Percentiles rank a stretch among this genome's conserved stretches.
phyloP scores from a whole-genome alignment of 2,329 filamentous ascomycete genomes.

The Penicillium crustosum region DNA sequence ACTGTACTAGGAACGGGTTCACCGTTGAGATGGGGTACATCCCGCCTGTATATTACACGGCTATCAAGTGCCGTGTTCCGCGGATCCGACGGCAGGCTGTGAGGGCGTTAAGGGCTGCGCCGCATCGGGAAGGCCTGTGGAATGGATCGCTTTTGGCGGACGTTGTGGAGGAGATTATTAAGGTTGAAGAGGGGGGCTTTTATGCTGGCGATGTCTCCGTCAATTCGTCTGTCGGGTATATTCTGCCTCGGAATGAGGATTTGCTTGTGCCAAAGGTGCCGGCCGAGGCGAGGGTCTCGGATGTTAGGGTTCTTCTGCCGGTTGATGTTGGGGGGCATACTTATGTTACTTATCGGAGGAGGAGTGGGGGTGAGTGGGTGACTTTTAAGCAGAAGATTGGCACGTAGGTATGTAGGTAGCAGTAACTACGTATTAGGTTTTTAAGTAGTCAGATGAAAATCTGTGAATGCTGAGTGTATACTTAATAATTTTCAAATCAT shows the following conservation, averaged over 20 bases:
- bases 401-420: background rate
- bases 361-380: background rate
- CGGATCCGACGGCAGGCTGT: conserved; percentile 31
- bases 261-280: conserved; percentile 8
- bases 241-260: background rate
- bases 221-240: background rate
- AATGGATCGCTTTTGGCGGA: conserved; percentile 18
- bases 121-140: conserved; percentile 21
- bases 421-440: too few species aligned
- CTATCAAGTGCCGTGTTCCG: conserved; percentile 35
- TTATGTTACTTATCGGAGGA: conserved; percentile 13
- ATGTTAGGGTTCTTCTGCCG: conserved; percentile 16
- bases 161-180: conserved; percentile 15
- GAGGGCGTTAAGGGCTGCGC: conserved; percentile 9
- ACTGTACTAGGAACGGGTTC: conserved; percentile 7
- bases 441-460: too few species aligned
- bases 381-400: conserved; percentile 3
- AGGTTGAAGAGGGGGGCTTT: conserved; percentile 12
- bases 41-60: conserved; percentile 34
- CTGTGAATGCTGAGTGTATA: too few species aligned
- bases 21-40: conserved; percentile 36
- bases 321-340: conserved; percentile 8
- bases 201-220: background rate
- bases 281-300: conserved; percentile 4
- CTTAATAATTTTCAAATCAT: too few species aligned